phyloP scores from a whole-genome alignment of 345 rosid species.

The Zanthoxylum bungeanum region DNA sequence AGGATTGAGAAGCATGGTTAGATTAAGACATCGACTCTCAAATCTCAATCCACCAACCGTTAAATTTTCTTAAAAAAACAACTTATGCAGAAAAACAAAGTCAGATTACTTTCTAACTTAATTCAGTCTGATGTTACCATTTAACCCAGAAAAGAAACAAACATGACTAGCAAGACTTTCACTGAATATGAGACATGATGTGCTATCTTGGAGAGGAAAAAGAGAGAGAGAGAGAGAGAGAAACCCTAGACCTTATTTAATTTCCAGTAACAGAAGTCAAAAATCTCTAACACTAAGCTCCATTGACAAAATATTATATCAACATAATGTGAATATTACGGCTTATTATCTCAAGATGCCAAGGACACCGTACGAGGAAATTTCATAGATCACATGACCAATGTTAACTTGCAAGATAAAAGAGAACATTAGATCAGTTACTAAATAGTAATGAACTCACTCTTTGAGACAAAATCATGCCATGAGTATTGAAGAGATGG shows the following conservation, averaged over 20 bases:
- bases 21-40: no score
- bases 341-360: background rate
- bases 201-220: background rate
- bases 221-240: background rate
- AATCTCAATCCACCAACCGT: background rate
- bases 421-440: background rate
- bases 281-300: background rate
- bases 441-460: constrained; percentile 38
- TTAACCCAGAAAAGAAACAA: background rate
- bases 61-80: background rate
- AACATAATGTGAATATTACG: background rate
- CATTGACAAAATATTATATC: background rate
- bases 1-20: background rate
- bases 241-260: background rate
- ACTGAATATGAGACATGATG: background rate
- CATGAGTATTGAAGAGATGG: constrained; percentile 61
- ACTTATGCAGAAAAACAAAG: background rate
- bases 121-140: background rate
- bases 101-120: background rate
- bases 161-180: background rate
- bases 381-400: background rate
- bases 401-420: constrained; percentile 4
- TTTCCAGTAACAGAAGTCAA: background rate
- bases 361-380: background rate
- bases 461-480: constrained; percentile 90